A percentile compares a stretch with the other conserved stretches of the same genome.
These are phyloP conservation scores for Cryphonectria radicalis DNA, from an alignment of 2,329 filamentous ascomycete genomes.

Conservation along the genomic window DNA sequence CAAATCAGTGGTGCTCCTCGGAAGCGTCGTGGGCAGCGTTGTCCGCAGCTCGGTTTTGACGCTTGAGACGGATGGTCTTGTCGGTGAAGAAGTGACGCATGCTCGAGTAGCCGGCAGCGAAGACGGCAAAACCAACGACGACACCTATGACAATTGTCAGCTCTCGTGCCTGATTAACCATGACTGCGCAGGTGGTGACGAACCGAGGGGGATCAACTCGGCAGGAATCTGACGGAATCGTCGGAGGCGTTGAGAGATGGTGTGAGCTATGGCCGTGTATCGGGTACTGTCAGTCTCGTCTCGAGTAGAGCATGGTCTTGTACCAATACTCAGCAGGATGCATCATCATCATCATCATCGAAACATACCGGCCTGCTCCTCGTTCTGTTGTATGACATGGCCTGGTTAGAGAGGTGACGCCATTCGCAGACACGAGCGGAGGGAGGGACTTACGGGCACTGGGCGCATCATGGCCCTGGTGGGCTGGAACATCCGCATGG, in stretches of 20 bases:
- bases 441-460: conserved; percentile 66
- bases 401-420: conserved; percentile 40
- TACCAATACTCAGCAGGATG: conserved; percentile 26
- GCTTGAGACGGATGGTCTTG: conserved; percentile 87
- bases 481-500: conserved; percentile 69
- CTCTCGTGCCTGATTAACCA: conserved; percentile 20
- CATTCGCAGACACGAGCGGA: conserved; percentile 1
- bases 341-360: neutral
- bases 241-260: conserved; percentile 92
- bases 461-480: conserved; percentile 70
- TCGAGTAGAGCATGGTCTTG: conserved; percentile 6
- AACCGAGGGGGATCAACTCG: conserved; percentile 94
- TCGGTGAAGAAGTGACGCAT: conserved; percentile 82
- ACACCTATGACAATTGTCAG: conserved; percentile 61
- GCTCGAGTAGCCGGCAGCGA: conserved; percentile 82
- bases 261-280: conserved; percentile 72
- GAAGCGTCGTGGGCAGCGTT: conserved; percentile 38
- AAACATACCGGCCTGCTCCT: conserved; percentile 70
- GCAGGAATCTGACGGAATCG: conserved; percentile 87
- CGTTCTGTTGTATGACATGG: conserved; percentile 57
- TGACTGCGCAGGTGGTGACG: conserved; percentile 48
- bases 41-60: conserved; percentile 62
- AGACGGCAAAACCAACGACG: conserved; percentile 83
- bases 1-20: conserved; percentile 41
- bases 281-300: conserved; percentile 18